Base-by-base conservation (phyloP, 1,284 basidiomycete species). In the Lentinus polychrous region DNA sequence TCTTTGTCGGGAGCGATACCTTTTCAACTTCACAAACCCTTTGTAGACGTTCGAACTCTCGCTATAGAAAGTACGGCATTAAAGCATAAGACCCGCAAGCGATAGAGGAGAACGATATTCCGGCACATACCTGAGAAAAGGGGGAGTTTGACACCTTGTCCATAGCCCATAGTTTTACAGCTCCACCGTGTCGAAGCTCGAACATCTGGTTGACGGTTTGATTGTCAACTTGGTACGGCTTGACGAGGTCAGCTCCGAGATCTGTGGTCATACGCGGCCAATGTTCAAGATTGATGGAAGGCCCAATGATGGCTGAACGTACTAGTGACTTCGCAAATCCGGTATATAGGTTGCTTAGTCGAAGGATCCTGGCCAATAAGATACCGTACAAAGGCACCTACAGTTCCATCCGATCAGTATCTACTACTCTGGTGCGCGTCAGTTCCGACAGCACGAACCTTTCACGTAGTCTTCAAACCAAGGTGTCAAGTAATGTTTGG, bases 341-440 rank as follows among this genome's bases (percentile, higher is more conserved):
- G 80, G 66, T 96, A 96, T 32, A 88, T 76, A n/a, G 76, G 73
- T 50, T 73, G 61, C 5, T 74, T 74, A 5, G 70, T 66, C 27
- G 4, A 5, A 45, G 78, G 74, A 36, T 78, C 73, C 2, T 69
- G 56, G 0, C 83, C 82, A 56, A 88, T 81, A 37, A 90, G 72
- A 59, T 87, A 85, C 18, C 91, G 77, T 4, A 94, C 89, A 76
- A 82, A 94, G 20, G 80, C 78, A 43, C 84, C 91, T 92, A 54
- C 53, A 49, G 55, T 62, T 39, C 43, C 55, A 50, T 57, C 57
- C 52, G 56, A 57, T 52, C 55, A 59, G 43, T 62, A 23, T 2
- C 22, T 27, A 27, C 4, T 27, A 27, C n/a, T n/a, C n/a, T 27
- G 27, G 11, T 27, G 38, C 31, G n/a, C 27, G 12, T 12, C 3